A percentile compares a stretch with the other conserved stretches of the same genome.
Conservation (phyloP, 2,329 filamentous ascomycete genomes). For the Seiridium unicorne region DNA sequence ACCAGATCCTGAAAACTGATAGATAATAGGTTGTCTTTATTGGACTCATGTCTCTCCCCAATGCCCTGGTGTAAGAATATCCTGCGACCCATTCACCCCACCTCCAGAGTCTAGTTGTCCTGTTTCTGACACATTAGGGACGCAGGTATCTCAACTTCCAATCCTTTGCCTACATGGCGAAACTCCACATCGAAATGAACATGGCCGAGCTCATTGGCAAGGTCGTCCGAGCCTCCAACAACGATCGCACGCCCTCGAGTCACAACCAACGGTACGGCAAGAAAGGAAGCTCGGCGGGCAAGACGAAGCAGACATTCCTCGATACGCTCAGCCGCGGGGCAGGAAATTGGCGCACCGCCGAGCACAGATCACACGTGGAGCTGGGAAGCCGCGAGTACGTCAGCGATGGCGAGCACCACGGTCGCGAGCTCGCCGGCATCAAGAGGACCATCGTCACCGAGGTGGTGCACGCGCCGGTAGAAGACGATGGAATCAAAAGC, state of each 20-base stretch:
- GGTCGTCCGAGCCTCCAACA: slow-evolving; percentile 16
- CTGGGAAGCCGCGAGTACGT: slow-evolving; percentile 1
- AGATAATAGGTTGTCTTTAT: slow-evolving; percentile 21
- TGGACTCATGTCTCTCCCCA: slow-evolving; percentile 36
- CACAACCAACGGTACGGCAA: background rate
- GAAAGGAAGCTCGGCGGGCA: background rate
- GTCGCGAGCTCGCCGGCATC: slow-evolving; percentile 3
- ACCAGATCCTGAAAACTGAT: background rate
- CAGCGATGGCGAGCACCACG: background rate
- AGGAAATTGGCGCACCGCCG: background rate
- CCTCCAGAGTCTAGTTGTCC: background rate
- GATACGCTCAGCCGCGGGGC: background rate
- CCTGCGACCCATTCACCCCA: background rate
- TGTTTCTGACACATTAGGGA: background rate
- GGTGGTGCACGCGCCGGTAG: slow-evolving; percentile 4
- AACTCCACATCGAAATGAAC: slow-evolving; percentile 43
- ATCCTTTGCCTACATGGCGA: slow-evolving; percentile 40
- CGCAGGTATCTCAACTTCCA: slow-evolving; percentile 38
- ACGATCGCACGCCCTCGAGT: background rate
- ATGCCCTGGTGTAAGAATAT: slow-evolving; percentile 29
- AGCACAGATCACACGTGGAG: background rate
- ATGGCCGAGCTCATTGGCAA: slow-evolving; percentile 41
- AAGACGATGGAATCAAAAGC: background rate
- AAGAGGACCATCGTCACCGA: slow-evolving; percentile 8
- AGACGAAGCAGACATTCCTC: slow-evolving; percentile 2